phyloP scores from a whole-genome alignment of 139 green algal species.

The Asterochloris sp. region DNA sequence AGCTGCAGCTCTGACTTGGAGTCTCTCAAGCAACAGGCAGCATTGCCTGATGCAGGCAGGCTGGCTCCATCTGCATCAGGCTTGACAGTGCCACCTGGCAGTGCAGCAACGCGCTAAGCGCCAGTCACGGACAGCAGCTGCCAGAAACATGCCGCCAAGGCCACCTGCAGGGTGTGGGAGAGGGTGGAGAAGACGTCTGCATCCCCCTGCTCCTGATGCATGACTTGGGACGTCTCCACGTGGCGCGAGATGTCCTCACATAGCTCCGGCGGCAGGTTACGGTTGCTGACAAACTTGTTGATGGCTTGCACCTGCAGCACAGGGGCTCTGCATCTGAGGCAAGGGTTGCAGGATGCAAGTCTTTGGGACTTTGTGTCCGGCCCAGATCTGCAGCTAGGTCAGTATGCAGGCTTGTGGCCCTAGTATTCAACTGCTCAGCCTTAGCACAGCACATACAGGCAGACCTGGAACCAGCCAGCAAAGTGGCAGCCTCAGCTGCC shows the following conservation, averaged over 20 bases:
- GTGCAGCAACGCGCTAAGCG: too few species aligned
- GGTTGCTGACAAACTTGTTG: constrained; percentile 32
- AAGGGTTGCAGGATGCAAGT: background rate
- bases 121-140: background rate
- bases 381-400: too few species aligned
- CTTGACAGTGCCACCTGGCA: too few species aligned
- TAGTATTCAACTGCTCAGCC: too few species aligned
- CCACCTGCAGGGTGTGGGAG: constrained; percentile 22
- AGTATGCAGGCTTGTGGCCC: too few species aligned
- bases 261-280: constrained; percentile 18
- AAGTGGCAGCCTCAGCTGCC: background rate
- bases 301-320: constrained; percentile 21
- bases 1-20: too few species aligned
- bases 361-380: too few species aligned
- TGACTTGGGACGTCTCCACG: constrained; percentile 8
- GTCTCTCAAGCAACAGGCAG: too few species aligned
- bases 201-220: constrained; percentile 3
- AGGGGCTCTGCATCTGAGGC: background rate
- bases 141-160: background rate
- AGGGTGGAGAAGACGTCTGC: constrained; percentile 23
- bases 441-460: too few species aligned
- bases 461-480: background rate
- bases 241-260: constrained; percentile 23
- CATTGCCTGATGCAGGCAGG: too few species aligned
- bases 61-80: too few species aligned